Percentiles rank a stretch among this genome's conserved stretches.
These are phyloP conservation scores for Zymoseptoria crescenta DNA, from an alignment of 2,329 filamentous ascomycete species.

Conservation along the genomic window DNA sequence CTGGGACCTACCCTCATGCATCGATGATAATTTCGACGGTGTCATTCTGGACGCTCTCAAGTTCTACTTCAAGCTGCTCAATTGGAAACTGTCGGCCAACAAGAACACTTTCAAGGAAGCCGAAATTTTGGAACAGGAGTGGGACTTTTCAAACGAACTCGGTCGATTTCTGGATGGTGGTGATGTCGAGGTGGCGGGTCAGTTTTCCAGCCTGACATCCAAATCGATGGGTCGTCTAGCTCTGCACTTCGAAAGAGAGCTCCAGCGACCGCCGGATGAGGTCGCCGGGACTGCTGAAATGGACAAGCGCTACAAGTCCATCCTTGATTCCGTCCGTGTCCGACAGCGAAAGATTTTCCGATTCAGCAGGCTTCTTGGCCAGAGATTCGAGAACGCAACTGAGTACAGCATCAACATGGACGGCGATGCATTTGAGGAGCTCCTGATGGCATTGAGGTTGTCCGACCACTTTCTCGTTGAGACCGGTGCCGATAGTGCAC, in stretches of 20 bases:
- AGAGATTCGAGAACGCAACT: constrained; percentile 92
- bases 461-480: constrained; percentile 85
- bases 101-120: constrained; percentile 99
- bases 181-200: constrained; percentile 93
- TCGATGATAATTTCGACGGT: constrained; percentile 91
- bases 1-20: constrained; percentile 92
- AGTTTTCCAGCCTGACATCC: constrained; percentile 87
- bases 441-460: constrained; percentile 72
- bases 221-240: constrained; percentile 86
- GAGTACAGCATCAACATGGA: constrained; percentile 82
- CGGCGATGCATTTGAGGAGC: constrained; percentile 60
- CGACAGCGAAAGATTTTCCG: constrained; percentile 93
- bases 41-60: constrained; percentile 88
- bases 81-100: constrained; percentile 95
- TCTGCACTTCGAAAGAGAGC: constrained; percentile 82
- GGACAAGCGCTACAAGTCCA: constrained; percentile 95
- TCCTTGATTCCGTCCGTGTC: constrained; percentile 90
- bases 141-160: constrained; percentile 93
- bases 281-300: constrained; percentile 64
- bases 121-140: constrained; percentile 93
- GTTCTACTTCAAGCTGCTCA: constrained; percentile 98
- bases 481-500: constrained; percentile 40
- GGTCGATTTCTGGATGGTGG: constrained; percentile 86
- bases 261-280: constrained; percentile 77
- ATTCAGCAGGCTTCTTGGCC: constrained; percentile 82